phyloP scores from a whole-genome alignment of 2,329 filamentous ascomycete genomes.

The Dothidotthia symphoricarpi region DNA sequence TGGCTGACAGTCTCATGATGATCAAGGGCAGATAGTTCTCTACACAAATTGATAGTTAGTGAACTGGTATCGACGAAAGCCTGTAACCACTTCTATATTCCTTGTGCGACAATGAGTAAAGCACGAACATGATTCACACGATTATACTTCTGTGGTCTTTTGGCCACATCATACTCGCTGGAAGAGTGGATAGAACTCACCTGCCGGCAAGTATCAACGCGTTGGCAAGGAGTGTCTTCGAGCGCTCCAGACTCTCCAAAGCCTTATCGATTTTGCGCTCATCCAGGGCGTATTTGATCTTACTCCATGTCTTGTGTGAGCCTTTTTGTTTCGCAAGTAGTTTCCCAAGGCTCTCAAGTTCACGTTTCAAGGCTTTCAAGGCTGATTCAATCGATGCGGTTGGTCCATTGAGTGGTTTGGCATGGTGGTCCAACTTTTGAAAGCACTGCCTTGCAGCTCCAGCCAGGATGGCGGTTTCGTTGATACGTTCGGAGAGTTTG shows the following conservation, averaged over 20 bases:
- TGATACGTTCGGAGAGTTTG: conserved; percentile 5
- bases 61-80: too few relatives aligned
- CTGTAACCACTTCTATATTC: too few relatives aligned
- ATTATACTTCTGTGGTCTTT: too few relatives aligned
- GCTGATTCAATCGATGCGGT: not conserved
- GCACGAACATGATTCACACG: too few relatives aligned
- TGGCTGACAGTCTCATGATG: too few relatives aligned
- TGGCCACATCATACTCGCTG: too few relatives aligned
- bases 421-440: not conserved
- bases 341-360: conserved; percentile 5
- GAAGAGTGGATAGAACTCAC: too few relatives aligned
- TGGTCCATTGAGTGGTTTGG: not conserved
- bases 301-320: conserved; percentile 8
- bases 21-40: too few relatives aligned
- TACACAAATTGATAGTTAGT: too few relatives aligned
- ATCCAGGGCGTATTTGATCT: conserved; percentile 9
- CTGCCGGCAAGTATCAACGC: conserved; percentile 6
- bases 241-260: conserved; percentile 6
- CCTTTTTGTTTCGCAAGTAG: conserved; percentile 3
- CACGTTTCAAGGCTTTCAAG: conserved; percentile 5
- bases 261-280: conserved; percentile 8
- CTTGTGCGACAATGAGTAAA: too few relatives aligned
- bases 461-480: conserved; percentile 4
- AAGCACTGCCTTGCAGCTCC: conserved; percentile 1
- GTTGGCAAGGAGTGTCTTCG: conserved; percentile 4